Evolutionary conservation across 441 rosid genomes (phyloP).

Genomic region (Metrosideros polymorpha): DNA sequence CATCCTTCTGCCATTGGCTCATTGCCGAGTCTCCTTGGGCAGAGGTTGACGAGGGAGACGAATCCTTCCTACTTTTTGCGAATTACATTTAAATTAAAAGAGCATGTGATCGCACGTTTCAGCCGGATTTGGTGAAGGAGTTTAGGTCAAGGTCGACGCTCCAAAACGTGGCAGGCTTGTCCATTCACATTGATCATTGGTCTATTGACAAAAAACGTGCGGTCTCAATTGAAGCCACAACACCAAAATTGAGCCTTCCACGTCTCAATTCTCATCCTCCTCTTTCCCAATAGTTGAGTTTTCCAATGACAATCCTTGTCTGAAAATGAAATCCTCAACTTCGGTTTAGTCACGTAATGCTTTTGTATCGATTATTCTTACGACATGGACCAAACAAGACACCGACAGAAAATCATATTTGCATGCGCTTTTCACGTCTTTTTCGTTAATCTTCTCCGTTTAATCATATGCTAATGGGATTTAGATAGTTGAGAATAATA

Average conservation of each 20-base stretch:
- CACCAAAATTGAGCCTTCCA: neutral
- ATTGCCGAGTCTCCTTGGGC: neutral
- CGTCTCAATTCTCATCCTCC: neutral
- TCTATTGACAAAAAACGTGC: neutral
- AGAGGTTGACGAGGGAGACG: neutral
- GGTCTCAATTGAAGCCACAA: neutral
- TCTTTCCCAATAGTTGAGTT: neutral
- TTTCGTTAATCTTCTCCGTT: rapidly evolving
- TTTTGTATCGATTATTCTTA: neutral
- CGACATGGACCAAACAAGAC: too few relatives aligned
- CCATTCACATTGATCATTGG: neutral
- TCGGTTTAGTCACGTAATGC: rapidly evolving
- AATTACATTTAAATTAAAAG: neutral
- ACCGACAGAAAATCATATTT: neutral
- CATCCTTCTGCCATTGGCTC: neutral
- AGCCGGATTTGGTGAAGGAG: too few relatives aligned
- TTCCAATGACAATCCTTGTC: neutral
- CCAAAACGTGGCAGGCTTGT: neutral
- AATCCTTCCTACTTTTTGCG: neutral
- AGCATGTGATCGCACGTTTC: neutral
- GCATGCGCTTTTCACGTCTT: neutral
- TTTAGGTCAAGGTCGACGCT: neutral
- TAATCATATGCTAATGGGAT: neutral
- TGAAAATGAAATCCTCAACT: neutral
- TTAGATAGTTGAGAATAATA: too few relatives aligned